Conservation (phyloP, 805 yeast genomes). For the Starmerella stellata region DNA sequence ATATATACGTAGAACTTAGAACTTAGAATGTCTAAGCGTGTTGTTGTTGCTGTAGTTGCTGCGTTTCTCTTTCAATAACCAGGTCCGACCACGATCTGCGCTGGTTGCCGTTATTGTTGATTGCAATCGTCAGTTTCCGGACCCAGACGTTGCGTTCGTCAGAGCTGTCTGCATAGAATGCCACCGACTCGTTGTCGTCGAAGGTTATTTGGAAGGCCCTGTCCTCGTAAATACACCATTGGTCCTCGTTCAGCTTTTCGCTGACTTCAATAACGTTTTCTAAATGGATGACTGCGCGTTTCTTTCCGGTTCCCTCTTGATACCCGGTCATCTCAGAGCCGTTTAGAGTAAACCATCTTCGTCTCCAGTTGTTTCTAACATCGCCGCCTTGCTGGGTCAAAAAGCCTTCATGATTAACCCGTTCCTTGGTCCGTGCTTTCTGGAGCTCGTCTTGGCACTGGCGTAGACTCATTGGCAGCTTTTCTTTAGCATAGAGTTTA, state of each 20-base stretch:
- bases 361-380: slow-evolving; percentile 48
- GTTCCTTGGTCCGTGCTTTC: slow-evolving; percentile 20
- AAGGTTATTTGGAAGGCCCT: slow-evolving; percentile 62
- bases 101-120: slow-evolving; percentile 20
- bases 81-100: slow-evolving; percentile 18
- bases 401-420: slow-evolving; percentile 39
- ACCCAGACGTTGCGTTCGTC: slow-evolving; percentile 53
- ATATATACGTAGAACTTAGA: too few relatives aligned
- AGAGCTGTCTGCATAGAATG: slow-evolving; percentile 64
- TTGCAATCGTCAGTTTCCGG: slow-evolving; percentile 35
- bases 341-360: slow-evolving; percentile 52
- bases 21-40: too few relatives aligned
- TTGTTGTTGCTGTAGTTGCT: too few relatives aligned
- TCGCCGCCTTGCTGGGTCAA: slow-evolving; percentile 90
- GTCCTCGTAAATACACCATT: slow-evolving; percentile 55
- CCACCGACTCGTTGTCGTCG: slow-evolving; percentile 63
- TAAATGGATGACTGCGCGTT: slow-evolving; percentile 58
- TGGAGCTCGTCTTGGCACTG: slow-evolving; percentile 21
- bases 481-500: slow-evolving; percentile 32
- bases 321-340: slow-evolving; percentile 61
- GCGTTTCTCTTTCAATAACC: slow-evolving; percentile 11
- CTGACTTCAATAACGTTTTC: slow-evolving; percentile 42
- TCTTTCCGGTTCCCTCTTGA: slow-evolving; percentile 50
- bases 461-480: slow-evolving; percentile 41
- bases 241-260: slow-evolving; percentile 23